Conservation (phyloP, 2,329 filamentous ascomycete genomes). For the Pseudogymnoascus sp. region DNA sequence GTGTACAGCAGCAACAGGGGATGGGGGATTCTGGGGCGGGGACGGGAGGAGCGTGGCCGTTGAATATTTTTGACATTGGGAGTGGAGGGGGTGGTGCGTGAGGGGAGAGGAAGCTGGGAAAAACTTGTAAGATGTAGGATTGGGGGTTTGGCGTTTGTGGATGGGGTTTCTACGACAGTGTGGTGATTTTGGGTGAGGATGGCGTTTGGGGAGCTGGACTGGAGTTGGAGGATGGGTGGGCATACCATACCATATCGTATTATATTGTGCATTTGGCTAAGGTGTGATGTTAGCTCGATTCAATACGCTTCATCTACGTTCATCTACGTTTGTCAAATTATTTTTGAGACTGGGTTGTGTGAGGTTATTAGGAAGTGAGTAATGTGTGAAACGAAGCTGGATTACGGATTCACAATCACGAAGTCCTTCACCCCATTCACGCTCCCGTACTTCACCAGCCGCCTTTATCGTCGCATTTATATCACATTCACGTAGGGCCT, state of each 20-base stretch:
- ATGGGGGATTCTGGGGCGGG: conserved; percentile 9
- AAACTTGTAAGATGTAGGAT: background rate
- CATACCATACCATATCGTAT: background rate
- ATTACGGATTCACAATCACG: background rate
- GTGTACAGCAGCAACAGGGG: background rate
- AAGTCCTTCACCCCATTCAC: background rate
- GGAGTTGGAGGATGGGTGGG: background rate
- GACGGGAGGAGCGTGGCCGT: conserved; percentile 17
- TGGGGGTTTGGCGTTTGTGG: background rate
- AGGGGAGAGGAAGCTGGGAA: background rate
- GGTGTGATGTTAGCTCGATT: background rate
- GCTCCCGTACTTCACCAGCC: background rate
- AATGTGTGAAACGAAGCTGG: background rate
- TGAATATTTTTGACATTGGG: conserved; percentile 22
- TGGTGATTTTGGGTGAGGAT: background rate
- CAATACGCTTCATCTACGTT: too few relatives aligned
- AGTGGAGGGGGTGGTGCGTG: background rate
- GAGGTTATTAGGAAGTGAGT: background rate
- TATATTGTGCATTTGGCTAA: background rate
- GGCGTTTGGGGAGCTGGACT: background rate
- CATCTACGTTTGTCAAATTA: background rate
- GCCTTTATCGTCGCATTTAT: background rate
- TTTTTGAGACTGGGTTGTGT: background rate
- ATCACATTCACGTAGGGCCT: background rate
- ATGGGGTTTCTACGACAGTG: background rate